Percentiles rank a stretch among this genome's conserved stretches.
Conservation (phyloP, 768 basidiomycete genomes). For the Trichaptum fuscoviolaceum region DNA sequence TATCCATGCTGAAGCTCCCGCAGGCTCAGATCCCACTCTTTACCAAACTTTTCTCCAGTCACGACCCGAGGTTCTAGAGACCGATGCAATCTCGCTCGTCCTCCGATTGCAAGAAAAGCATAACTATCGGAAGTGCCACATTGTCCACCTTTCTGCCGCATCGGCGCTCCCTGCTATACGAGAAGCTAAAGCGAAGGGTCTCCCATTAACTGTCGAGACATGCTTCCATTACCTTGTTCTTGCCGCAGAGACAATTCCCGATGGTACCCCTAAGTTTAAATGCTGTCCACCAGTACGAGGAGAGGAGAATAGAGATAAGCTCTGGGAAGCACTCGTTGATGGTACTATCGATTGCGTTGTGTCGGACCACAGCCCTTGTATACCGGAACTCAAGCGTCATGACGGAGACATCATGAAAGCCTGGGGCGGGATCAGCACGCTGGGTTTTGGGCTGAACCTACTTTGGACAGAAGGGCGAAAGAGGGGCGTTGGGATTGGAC, state of each 20-base stretch:
- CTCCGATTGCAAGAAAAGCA: conserved; percentile 54
- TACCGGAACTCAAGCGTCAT: conserved; percentile 73
- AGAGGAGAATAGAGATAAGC: conserved; percentile 57
- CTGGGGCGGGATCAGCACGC: conserved; percentile 92
- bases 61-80: conserved; percentile 76
- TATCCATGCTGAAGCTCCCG: conserved; percentile 16
- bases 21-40: conserved; percentile 35
- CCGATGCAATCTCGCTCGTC: conserved; percentile 76
- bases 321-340: conserved; percentile 79
- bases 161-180: conserved; percentile 73
- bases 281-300: conserved; percentile 94
- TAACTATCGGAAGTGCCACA: conserved; percentile 77
- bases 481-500: conserved; percentile 49
- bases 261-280: conserved; percentile 82
- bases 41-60: conserved; percentile 86
- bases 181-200: conserved; percentile 55
- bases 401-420: conserved; percentile 81
- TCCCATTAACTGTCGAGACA: conserved; percentile 87
- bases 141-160: conserved; percentile 92
- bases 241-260: conserved; percentile 63
- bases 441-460: conserved; percentile 85
- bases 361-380: conserved; percentile 94
- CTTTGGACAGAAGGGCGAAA: conserved; percentile 81
- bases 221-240: conserved; percentile 96
- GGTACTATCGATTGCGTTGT: conserved; percentile 91